Conservation (phyloP, 1,284 basidiomycete genomes). For the Malassezia slooffiae region DNA sequence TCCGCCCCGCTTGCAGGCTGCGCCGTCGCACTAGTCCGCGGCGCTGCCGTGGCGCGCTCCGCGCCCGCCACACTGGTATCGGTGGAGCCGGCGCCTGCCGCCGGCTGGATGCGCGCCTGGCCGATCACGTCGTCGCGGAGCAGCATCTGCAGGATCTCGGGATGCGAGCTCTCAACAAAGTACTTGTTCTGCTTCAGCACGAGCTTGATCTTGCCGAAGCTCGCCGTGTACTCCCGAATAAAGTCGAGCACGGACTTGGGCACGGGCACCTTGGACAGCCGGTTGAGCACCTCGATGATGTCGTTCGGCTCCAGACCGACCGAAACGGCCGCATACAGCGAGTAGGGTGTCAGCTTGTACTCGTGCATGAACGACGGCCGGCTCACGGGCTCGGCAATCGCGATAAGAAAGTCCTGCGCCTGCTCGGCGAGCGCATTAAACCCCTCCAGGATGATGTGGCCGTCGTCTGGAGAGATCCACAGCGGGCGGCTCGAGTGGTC, state of each 20-base stretch:
- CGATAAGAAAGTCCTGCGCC: conserved; percentile 94
- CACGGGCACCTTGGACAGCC: conserved; percentile 43
- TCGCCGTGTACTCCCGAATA: conserved; percentile 40
- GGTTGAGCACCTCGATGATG: conserved; percentile 74
- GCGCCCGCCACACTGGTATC: conserved; percentile 19
- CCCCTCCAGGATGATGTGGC: conserved; percentile 44
- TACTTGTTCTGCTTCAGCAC: conserved; percentile 46
- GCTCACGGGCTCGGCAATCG: conserved; percentile 97
- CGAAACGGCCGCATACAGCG: conserved; percentile 93
- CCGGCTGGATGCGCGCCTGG: conserved; percentile 28
- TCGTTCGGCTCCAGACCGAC: conserved; percentile 95
- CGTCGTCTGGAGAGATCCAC: conserved; percentile 45
- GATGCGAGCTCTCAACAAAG: conserved; percentile 44
- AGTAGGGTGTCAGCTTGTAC: conserved; percentile 96
- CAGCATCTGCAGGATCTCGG: conserved; percentile 40
- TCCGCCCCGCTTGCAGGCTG: too few species aligned
- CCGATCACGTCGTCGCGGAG: conserved; percentile 40
- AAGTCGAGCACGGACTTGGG: conserved; percentile 39
- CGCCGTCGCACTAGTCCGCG: conserved; percentile 32
- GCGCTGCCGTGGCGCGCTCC: conserved; percentile 26
- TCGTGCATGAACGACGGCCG: conserved; percentile 98
- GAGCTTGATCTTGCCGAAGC: conserved; percentile 46
- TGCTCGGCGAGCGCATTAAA: conserved; percentile 76
- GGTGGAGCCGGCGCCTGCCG: conserved; percentile 22
- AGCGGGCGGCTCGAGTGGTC: conserved; percentile 40